Conservation (phyloP, 129 eudicot species). For the Pseudognaphalium luteoalbum region DNA sequence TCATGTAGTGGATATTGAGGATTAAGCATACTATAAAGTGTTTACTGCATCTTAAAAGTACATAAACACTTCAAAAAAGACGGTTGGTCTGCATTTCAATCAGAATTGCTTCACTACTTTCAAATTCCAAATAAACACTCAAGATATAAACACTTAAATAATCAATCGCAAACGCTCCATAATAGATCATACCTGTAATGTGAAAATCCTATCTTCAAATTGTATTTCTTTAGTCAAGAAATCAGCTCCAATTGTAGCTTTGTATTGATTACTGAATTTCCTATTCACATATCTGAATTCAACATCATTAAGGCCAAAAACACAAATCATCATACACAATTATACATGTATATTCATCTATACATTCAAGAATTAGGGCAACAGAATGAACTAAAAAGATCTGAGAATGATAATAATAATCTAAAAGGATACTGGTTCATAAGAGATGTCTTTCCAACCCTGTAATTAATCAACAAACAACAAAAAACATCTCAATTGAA, state of each 20-base stretch:
- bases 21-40: too few relatives aligned
- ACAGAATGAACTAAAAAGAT: neutral
- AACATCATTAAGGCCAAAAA: conserved; percentile 29
- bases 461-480: conserved; percentile 34
- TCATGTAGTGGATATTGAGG: too few relatives aligned
- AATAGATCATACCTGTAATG: conserved; percentile 42
- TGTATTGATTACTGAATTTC: conserved; percentile 55
- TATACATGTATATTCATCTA: too few relatives aligned
- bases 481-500: conserved; percentile 17
- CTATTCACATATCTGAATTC: conserved; percentile 47
- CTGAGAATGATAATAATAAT: neutral
- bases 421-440: conserved; percentile 68
- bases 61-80: too few relatives aligned
- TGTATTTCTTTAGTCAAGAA: conserved; percentile 51
- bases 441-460: conserved; percentile 70
- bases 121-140: too few relatives aligned
- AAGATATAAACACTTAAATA: too few relatives aligned
- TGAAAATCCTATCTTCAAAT: conserved; percentile 53
- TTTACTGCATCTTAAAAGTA: too few relatives aligned
- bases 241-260: conserved; percentile 61
- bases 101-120: too few relatives aligned
- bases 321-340: neutral
- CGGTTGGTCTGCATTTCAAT: too few relatives aligned
- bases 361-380: conserved; percentile 8
- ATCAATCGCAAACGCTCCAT: too few relatives aligned